Base-by-base conservation (phyloP, 805 yeast genomes). In the Blastobotrys parvus region DNA sequence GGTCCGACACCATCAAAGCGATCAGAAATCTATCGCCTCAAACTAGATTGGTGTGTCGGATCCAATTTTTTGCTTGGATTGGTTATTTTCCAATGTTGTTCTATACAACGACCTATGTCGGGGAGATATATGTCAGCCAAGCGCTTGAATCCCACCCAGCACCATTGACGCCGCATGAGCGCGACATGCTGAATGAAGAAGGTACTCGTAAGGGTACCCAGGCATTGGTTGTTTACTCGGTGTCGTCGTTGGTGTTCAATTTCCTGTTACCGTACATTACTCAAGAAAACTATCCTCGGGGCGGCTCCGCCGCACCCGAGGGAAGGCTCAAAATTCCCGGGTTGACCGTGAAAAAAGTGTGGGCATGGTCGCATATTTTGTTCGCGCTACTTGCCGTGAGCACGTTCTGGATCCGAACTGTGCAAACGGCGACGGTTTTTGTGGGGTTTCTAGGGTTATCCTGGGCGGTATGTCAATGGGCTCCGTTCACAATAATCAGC, bases 391-490 rank as follows among this genome's bases (percentile, higher is more conserved):
- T 76, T 29, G 74, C 74, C 62, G 30, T 66, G 4, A 50, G 67
- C 1, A 75, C 82, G 0, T 70, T 74, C 41, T 67, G 68, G 41
- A 66, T 76, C 18, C 33, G 51, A 2, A 59, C 60, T 5, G 72
- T 74, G 4, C 42, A 42, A 0, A 61, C 56, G 10, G 82, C 79
- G 0, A 69, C 76, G 6, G 48, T 62, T 0, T 55, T 78, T 55
- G 72, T 78, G 50, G 77, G 68, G 0, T 51, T 77, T 13, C 55
- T 77, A 35, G 84, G 84, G 2, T 61, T 78, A 17, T 71, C 82
- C 0, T 78, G 84, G 84, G 82, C 83, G 1, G 67, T 67, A 45
- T 78, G 82, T 0, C 65, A 76, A 15, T 78, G 84, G 84, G 77
- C 79, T 2, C 84, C 84, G 4, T 78, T 77, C 57, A 77, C 77